These are phyloP conservation scores for Phaeodactylum tricornutum DNA, from an alignment of 108 stramenopile species.

Conservation along the genomic window DNA sequence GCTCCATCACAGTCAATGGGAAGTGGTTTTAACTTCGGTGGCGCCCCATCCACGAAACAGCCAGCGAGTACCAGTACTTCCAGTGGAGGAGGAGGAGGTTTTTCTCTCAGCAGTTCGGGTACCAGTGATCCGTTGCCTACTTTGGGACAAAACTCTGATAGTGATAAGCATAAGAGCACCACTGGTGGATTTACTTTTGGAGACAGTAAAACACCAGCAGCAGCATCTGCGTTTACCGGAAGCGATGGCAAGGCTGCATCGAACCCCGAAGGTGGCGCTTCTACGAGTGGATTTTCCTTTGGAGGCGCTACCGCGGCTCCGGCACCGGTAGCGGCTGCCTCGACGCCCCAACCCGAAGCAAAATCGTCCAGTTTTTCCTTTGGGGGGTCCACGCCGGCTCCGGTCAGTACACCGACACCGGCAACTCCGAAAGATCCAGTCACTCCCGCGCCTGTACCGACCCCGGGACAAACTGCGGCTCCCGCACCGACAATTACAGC, in stretches of 20 bases:
- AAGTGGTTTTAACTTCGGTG: slow-evolving; percentile 17
- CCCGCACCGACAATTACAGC: slow-evolving; percentile 2
- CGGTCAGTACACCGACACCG: not conserved
- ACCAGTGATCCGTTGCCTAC: slow-evolving; percentile 1
- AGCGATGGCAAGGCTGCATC: slow-evolving; percentile 1
- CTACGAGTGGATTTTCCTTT: slow-evolving; percentile 18
- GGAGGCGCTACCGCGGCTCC: slow-evolving; percentile 16
- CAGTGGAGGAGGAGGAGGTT: not conserved
- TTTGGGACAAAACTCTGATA: not conserved
- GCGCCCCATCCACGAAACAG: slow-evolving; percentile 4
- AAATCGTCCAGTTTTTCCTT: slow-evolving; percentile 15
- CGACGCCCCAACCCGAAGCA: slow-evolving; percentile 9
- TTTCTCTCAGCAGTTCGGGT: not conserved
- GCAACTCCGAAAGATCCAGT: not conserved
- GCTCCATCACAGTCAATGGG: too few relatives aligned
- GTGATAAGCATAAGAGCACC: too few relatives aligned
- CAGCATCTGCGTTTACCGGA: slow-evolving; percentile 14
- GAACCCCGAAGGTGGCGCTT: slow-evolving; percentile 2
- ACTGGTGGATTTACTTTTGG: slow-evolving; percentile 25
- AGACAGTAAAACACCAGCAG: slow-evolving; percentile 7
- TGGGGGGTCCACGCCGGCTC: slow-evolving; percentile 19
- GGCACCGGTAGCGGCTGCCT: slow-evolving; percentile 5
- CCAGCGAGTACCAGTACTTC: slow-evolving; percentile 2
- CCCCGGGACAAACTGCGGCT: slow-evolving; percentile 9
- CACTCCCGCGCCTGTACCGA: slow-evolving; percentile 15